These are phyloP conservation scores for Melampsora larici-populina DNA, from an alignment of 1,284 basidiomycete genomes.

Conservation along the genomic window DNA sequence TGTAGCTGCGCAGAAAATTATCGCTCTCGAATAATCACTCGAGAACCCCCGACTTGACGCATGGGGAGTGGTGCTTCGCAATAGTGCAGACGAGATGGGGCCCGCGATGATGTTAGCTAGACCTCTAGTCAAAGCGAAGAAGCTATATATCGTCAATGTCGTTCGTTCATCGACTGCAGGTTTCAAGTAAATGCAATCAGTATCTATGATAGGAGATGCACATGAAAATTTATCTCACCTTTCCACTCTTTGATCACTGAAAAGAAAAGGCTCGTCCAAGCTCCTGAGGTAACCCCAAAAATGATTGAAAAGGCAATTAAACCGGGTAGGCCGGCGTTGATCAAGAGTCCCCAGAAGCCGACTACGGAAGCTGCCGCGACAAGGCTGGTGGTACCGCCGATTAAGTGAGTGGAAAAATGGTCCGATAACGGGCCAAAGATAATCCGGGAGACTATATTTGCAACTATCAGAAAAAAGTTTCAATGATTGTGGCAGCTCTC, in stretches of 20 bases:
- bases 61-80: too few species aligned
- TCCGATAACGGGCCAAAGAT: slow-evolving; percentile 37
- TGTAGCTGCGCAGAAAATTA: too few species aligned
- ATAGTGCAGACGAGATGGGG: slow-evolving; percentile 55
- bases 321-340: slow-evolving; percentile 1
- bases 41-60: too few species aligned
- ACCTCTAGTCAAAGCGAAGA: slow-evolving; percentile 55
- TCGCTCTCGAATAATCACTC: too few species aligned
- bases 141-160: slow-evolving; percentile 54
- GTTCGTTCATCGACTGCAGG: slow-evolving; percentile 27
- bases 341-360: slow-evolving; percentile 31
- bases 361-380: slow-evolving; percentile 16
- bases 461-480: neutral
- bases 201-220: neutral
- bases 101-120: slow-evolving; percentile 57
- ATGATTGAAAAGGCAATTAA: slow-evolving; percentile 27
- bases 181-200: neutral
- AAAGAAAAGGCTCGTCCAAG: slow-evolving; percentile 40
- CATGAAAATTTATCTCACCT: neutral
- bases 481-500: neutral
- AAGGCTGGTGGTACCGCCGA: slow-evolving; percentile 23
- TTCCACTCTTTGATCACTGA: slow-evolving; percentile 22
- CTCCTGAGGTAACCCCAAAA: slow-evolving; percentile 32
- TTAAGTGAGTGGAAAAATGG: slow-evolving; percentile 33
- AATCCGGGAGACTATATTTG: slow-evolving; percentile 31